These are phyloP conservation scores for Lipomyces mesembrius DNA, from an alignment of 805 yeast species.

Conservation along the genomic window DNA sequence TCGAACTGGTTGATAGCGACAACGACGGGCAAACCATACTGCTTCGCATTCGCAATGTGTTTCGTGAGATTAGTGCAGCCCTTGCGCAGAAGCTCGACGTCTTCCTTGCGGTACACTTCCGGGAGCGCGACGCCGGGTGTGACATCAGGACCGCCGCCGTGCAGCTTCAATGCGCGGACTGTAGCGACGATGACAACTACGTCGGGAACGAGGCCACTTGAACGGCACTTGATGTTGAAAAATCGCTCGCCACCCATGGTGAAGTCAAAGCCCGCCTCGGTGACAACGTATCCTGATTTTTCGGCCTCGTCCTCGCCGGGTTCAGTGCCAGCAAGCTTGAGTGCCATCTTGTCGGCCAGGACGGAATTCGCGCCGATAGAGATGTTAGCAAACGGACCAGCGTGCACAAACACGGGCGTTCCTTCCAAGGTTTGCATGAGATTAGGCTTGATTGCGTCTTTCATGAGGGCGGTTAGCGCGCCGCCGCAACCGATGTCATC, in stretches of 20 bases:
- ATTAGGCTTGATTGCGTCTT: slow-evolving; percentile 95
- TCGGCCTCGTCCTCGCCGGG: slow-evolving; percentile 49
- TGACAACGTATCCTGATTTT: slow-evolving; percentile 78
- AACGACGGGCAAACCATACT: slow-evolving; percentile 87
- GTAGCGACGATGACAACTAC: slow-evolving; percentile 94
- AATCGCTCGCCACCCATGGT: slow-evolving; percentile 99
- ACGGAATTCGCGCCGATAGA: slow-evolving; percentile 97
- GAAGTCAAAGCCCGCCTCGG: slow-evolving; percentile 98
- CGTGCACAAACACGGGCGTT: slow-evolving; percentile 95
- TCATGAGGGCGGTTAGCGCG: slow-evolving; percentile 89
- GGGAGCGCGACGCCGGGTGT: slow-evolving; percentile 92
- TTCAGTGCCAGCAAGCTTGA: slow-evolving; percentile 80
- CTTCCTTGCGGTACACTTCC: slow-evolving; percentile 76
- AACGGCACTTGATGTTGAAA: slow-evolving; percentile 91
- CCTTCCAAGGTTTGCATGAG: slow-evolving; percentile 97
- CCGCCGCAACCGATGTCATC: slow-evolving; percentile 97
- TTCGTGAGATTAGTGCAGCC: slow-evolving; percentile 90
- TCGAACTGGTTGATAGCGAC: slow-evolving; percentile 91
- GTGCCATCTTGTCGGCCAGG: slow-evolving; percentile 88
- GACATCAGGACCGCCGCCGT: slow-evolving; percentile 97
- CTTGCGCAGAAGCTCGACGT: slow-evolving; percentile 71
- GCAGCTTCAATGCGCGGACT: slow-evolving; percentile 93
- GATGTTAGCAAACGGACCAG: slow-evolving; percentile 97
- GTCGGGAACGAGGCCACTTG: slow-evolving; percentile 86
- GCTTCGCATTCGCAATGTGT: slow-evolving; percentile 83